These are phyloP conservation scores for Brettanomyces custersianus DNA, from an alignment of 805 yeast genomes.

Conservation along the genomic window DNA sequence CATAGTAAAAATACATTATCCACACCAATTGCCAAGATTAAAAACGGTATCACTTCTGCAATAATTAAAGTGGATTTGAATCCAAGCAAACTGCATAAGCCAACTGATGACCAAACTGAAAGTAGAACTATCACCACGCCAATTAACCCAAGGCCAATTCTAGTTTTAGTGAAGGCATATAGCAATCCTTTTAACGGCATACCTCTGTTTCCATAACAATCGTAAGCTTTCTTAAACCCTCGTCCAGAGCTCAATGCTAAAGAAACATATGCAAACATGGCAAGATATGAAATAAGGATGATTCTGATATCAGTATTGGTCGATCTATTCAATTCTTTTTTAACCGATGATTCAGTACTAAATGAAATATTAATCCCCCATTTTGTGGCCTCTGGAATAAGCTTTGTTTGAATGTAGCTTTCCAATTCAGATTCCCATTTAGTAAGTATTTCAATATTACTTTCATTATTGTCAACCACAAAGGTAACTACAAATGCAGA, in stretches of 20 bases:
- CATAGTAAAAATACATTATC: constrained; percentile 86
- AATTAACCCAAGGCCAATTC: constrained; percentile 70
- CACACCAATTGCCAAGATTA: constrained; percentile 87
- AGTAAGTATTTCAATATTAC: constrained; percentile 30
- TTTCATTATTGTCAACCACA: constrained; percentile 48
- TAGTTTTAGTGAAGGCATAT: constrained; percentile 31
- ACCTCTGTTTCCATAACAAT: neutral
- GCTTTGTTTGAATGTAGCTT: constrained; percentile 31
- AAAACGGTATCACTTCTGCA: constrained; percentile 93
- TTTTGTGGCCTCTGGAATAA: constrained; percentile 37
- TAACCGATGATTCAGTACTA: constrained; percentile 76
- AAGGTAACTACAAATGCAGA: constrained; percentile 72
- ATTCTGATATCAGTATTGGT: constrained; percentile 71
- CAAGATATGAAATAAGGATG: constrained; percentile 63
- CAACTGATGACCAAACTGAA: constrained; percentile 78
- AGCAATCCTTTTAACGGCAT: neutral
- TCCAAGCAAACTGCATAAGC: constrained; percentile 67
- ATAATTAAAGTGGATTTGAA: constrained; percentile 83
- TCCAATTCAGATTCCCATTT: constrained; percentile 72
- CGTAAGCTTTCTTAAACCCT: constrained; percentile 1
- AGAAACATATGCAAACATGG: constrained; percentile 86
- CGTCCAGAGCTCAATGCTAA: constrained; percentile 56
- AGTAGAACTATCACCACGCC: constrained; percentile 77
- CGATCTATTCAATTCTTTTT: constrained; percentile 74
- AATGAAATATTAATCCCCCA: constrained; percentile 59